Conservation (phyloP, 208 protist species). For the Leishmania lainsoni region DNA sequence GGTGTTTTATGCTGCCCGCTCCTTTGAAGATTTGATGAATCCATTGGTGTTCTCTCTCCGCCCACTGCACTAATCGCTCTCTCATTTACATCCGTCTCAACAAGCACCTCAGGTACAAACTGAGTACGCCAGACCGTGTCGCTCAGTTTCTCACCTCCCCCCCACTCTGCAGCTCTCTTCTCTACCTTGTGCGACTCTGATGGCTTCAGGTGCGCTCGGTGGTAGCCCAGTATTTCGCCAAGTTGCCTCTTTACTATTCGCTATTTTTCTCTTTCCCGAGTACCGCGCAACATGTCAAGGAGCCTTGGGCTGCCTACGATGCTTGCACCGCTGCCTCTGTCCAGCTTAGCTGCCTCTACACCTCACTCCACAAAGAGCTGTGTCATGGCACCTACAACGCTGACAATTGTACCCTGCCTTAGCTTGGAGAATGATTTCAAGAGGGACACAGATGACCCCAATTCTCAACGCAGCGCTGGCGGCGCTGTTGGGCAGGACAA, state of each 20-base stretch:
- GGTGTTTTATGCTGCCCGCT: not conserved
- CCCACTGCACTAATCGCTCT: not conserved
- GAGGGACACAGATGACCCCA: not conserved
- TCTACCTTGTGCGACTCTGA: not conserved
- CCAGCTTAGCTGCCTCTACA: not conserved
- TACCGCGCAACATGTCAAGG: not conserved
- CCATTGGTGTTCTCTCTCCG: not conserved
- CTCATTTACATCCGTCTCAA: not conserved
- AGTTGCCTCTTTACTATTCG: not conserved
- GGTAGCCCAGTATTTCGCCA: not conserved
- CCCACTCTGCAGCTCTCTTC: not conserved
- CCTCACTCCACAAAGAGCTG: not conserved
- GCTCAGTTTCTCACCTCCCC: not conserved
- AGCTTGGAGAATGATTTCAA: not conserved
- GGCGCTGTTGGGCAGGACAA: not conserved
- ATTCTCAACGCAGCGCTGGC: too few relatives aligned
- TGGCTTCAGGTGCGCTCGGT: not conserved
- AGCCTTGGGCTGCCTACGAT: not conserved
- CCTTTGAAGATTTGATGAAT: not conserved
- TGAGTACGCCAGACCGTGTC: not conserved
- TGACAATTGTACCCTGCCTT: not conserved
- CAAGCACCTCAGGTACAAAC: not conserved
- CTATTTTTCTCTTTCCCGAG: not conserved
- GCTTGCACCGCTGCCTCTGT: not conserved
- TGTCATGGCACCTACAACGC: not conserved